Conservation (phyloP, 1,284 basidiomycete genomes). For the Cryptococcus neoformans region DNA sequence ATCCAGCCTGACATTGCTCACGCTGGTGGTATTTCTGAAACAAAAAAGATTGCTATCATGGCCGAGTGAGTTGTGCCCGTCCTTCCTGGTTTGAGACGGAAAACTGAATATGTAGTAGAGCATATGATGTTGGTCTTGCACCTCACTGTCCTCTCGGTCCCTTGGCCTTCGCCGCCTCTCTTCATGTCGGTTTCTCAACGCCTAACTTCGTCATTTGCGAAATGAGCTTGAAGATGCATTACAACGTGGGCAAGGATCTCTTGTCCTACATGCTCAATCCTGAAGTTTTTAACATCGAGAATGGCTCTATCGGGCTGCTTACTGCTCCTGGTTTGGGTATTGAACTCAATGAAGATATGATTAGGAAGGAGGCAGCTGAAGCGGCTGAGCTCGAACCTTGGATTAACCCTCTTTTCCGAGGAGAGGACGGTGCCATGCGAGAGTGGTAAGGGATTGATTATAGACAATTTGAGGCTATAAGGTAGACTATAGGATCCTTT, state of each 20-base stretch:
- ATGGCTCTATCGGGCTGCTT: conserved; percentile 60
- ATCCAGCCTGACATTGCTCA: conserved; percentile 67
- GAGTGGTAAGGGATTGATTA: conserved; percentile 53
- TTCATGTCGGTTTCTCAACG: conserved; percentile 49
- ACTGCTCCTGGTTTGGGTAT: conserved; percentile 66
- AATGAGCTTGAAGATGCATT: conserved; percentile 60
- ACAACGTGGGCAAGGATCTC: conserved; percentile 65
- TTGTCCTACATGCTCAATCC: conserved; percentile 59
- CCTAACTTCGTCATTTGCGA: conserved; percentile 52
- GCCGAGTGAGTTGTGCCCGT: conserved; percentile 53
- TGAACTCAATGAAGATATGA: conserved; percentile 63
- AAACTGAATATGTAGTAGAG: conserved; percentile 14
- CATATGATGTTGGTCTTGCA: conserved; percentile 51
- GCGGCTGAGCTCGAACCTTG: conserved; percentile 49
- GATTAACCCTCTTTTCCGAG: conserved; percentile 64
- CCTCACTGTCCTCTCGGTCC: conserved; percentile 56
- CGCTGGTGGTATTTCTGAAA: conserved; percentile 65
- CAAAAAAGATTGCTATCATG: conserved; percentile 64
- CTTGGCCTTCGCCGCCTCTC: conserved; percentile 64
- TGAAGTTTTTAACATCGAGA: conserved; percentile 60
- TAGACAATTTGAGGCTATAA: background rate
- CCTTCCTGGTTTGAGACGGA: background rate
- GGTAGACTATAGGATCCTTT: too few relatives aligned
- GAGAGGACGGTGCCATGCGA: conserved; percentile 55
- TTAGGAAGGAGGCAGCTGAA: conserved; percentile 55